Base-by-base conservation (phyloP, 176 grass and related monocot genomes). In the Carex littledalei region DNA sequence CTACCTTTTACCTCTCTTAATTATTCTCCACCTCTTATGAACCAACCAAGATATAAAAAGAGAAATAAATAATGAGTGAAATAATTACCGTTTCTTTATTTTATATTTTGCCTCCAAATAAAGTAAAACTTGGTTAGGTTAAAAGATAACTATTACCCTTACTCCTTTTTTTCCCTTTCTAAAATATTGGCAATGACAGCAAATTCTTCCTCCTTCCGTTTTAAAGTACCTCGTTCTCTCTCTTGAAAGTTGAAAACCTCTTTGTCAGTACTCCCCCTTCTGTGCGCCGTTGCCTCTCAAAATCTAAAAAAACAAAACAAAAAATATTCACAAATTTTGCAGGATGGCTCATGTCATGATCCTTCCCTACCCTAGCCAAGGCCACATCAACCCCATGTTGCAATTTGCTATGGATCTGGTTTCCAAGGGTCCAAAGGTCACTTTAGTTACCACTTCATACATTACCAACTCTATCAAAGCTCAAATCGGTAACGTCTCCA, bases 301-400 rank as follows among this genome's bases (percentile, higher is more conserved):
- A 17, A 69, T 64, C 8, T 64, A 41, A 10, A n/a, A 39, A n/a
- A 8, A 69, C 16, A 29, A 6, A 74, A 73, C 10, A 76, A 73
- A 52, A 50, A 6, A 29, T 16, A 16, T 52, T 77, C 45, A 13
- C 41, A 41, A 47, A 77, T 31, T 77, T 26, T 77, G 47, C 49
- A 77, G 55, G 0, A 83, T 55, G 2, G 67, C 15, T 10, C 62
- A 89, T 84, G 92, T 92, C 47, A 35, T 97, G 22, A 81, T 97
- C 21, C 80, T 97, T 10, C 88, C 94, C 9, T 97, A 97, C 74
- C 94, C 94, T 3, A 92, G 90, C 90, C 94, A 97, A 85, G 94
- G 94, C 84, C 94, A 97, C 90, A 75, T 97, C 65, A 90, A 92
- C 86, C 94, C 91, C 15, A 89, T 97, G 91, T 84, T 97, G 65